These are phyloP conservation scores for Stagonosporopsis rhizophila DNA, from an alignment of 2,329 filamentous ascomycete species.

Conservation along the genomic window DNA sequence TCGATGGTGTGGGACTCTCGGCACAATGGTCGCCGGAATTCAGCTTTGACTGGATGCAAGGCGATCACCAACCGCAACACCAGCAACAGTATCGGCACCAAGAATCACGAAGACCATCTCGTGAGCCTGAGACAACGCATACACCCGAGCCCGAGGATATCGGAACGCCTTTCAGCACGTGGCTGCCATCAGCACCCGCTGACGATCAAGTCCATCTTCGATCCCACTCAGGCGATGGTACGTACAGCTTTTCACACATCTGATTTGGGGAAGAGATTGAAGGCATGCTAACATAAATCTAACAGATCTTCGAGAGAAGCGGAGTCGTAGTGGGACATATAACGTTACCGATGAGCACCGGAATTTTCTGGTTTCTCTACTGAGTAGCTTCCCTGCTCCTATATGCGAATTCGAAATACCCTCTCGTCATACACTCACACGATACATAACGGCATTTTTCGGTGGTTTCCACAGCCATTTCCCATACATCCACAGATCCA, in stretches of 20 bases:
- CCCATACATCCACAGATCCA: constrained; percentile 44
- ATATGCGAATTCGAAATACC: constrained; percentile 40
- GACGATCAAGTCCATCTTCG: constrained; percentile 36
- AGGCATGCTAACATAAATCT: background rate
- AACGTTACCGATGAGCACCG: constrained; percentile 38
- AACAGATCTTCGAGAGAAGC: constrained; percentile 26
- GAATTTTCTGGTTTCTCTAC: constrained; percentile 29
- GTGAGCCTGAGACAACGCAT: constrained; percentile 22
- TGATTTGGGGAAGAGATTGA: too few species aligned
- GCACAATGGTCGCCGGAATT: constrained; percentile 44
- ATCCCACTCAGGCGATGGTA: constrained; percentile 29
- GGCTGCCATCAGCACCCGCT: constrained; percentile 39
- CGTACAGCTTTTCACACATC: background rate
- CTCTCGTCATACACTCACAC: constrained; percentile 39
- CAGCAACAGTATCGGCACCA: constrained; percentile 22
- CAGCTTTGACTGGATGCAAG: constrained; percentile 38
- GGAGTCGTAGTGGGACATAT: constrained; percentile 31
- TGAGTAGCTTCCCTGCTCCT: constrained; percentile 27
- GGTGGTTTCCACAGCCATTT: constrained; percentile 44
- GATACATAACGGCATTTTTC: constrained; percentile 44
- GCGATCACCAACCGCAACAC: constrained; percentile 23
- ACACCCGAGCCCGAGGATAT: constrained; percentile 38
- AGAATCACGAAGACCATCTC: constrained; percentile 27
- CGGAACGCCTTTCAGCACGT: constrained; percentile 41
- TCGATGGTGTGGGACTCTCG: constrained; percentile 41